phyloP scores from a whole-genome alignment of 257 asterid species.

The Coffea canephora region DNA sequence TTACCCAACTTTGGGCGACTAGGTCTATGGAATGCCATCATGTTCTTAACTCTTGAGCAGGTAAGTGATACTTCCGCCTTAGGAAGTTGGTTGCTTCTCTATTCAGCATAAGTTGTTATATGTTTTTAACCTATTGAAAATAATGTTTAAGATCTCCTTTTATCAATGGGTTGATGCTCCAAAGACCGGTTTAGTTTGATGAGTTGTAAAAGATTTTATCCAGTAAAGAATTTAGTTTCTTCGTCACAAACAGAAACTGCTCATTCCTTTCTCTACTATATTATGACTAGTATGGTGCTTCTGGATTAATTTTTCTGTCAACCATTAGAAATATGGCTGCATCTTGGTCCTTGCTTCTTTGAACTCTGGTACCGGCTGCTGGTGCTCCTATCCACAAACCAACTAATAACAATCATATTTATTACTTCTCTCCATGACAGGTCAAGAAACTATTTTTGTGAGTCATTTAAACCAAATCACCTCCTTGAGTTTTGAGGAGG shows the following conservation, averaged over 20 bases:
- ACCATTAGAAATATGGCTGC: neutral
- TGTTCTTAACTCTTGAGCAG: conserved; percentile 77
- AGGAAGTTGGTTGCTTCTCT: neutral
- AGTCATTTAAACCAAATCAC: conserved; percentile 15
- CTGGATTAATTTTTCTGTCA: neutral
- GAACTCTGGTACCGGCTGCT: neutral
- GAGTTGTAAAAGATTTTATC: too few relatives aligned
- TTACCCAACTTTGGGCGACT: conserved; percentile 74
- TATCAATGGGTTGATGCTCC: neutral
- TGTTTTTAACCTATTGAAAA: neutral
- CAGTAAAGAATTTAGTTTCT: neutral
- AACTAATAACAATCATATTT: neutral
- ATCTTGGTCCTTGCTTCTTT: neutral
- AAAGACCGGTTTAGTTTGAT: neutral
- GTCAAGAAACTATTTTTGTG: conserved; percentile 48
- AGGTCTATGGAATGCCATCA: conserved; percentile 83
- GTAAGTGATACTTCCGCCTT: conserved; percentile 41
- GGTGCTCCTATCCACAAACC: conserved; percentile 7
- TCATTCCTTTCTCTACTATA: neutral
- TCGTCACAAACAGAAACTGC: neutral
- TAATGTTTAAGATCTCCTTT: neutral
- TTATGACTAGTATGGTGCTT: neutral
- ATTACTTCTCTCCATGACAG: conserved; percentile 39
- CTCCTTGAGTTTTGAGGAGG: neutral
- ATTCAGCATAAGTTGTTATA: neutral